A percentile compares a stretch with the other conserved stretches of the same genome.
Conservation (phyloP, 208 protist genomes). For the Leishmania lainsoni region DNA sequence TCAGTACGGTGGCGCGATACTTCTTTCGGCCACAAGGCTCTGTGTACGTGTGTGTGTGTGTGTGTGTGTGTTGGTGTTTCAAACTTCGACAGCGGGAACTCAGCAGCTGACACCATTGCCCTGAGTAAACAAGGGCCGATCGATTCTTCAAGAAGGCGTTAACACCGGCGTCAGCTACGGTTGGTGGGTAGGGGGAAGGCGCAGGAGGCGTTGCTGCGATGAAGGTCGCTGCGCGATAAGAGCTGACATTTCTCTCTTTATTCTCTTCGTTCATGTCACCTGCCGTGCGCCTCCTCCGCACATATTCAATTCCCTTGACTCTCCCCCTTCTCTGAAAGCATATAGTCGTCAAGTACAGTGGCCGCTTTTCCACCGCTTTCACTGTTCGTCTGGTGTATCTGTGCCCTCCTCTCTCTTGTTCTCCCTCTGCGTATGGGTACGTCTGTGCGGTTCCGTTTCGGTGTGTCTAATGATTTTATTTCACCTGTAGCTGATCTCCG, state of each 20-base stretch:
- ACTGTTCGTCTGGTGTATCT: constrained; percentile 8
- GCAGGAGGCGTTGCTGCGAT: background rate
- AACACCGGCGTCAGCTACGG: background rate
- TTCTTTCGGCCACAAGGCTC: background rate
- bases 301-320: constrained; percentile 9
- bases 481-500: background rate
- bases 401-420: background rate
- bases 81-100: background rate
- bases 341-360: background rate
- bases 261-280: background rate
- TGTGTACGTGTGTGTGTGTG: background rate
- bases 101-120: background rate
- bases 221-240: background rate
- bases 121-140: background rate
- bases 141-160: background rate
- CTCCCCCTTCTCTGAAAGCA: constrained; percentile 2
- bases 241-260: background rate
- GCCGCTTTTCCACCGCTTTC: background rate
- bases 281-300: background rate
- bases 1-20: background rate
- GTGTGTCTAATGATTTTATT: constrained; percentile 8
- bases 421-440: background rate
- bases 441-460: background rate
- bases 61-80: background rate
- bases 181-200: background rate